Base-by-base conservation (phyloP, 2,329 filamentous ascomycete species). In the Massarina eburnea region DNA sequence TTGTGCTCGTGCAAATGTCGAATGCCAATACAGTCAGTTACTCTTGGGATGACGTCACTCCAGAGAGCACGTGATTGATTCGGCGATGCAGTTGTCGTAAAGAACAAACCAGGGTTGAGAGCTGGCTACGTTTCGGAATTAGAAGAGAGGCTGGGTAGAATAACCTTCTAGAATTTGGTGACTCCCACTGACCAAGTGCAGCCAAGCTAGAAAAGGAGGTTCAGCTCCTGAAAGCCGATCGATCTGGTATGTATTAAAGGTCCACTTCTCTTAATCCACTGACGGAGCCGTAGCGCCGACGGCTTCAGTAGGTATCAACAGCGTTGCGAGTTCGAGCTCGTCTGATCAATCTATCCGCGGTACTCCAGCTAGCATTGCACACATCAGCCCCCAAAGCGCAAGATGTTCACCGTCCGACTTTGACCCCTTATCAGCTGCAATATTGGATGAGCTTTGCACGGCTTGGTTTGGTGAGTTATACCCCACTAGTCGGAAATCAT, bases 41-140 rank as follows among this genome's bases (percentile, higher is more conserved):
- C n/a, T 14, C 12, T 20, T n/a, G 9, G 12, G 4, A 19, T 34
- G 18, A 39, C 35, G 35, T 34, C 19, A 45, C 26, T 14, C 12
- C 19, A 9, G 2, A 17, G 5, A 12, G 33, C 19, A 46, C 39
- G 35, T 45, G 32, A 26, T 32, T 52, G 22, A 50, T 27, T 17
- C 17, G 4, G 14, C 19, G 7, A 1, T 38, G 6, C 14, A 50
- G 49, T 47, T 19, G 27, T 41, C 17, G 46, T 53, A 8, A 55
- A 50, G 32, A 48, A 57, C 19, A 51, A 53, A 26, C 61, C 61
- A 4, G 61, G 61, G 8, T 29, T 80, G 29, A 73, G 80, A 22
- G 79, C 70, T 18, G 70, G 70, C n/a, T 73, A 72, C 52, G 70
- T 73, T 4, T 64, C 67, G 10, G 53, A 63, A 26, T 49, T 72